Base-by-base conservation (phyloP, 768 basidiomycete species). In the Naematelia aurantialba region DNA sequence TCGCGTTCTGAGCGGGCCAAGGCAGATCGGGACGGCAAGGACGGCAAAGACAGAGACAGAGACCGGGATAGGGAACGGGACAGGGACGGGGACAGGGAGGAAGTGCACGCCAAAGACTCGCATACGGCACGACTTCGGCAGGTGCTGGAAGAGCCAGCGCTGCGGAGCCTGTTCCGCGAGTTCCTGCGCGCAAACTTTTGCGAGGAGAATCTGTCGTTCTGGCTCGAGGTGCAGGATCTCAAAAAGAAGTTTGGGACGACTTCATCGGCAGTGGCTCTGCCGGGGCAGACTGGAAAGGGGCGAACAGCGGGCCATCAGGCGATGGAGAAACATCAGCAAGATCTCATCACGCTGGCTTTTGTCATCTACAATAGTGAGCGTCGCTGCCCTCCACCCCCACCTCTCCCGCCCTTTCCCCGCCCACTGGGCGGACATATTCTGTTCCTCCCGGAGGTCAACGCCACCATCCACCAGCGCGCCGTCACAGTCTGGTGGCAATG, bases 171-270 rank as follows among this genome's bases (percentile, higher is more conserved):
- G 51, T 99, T 99, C 83, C 86, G 96, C 59, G 96, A 98, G 64
- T 94, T 92, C 81, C 79, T 99, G 55, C 84, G 90, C 29, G 82
- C 85, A 56, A 98, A 97, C 77, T 98, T 96, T 76, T 98, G 91
- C 79, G 96, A 99, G 74, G 96, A 99, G 81, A 99, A 99, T 75
- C 79, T 99, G 65, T 87, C 88, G 48, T 99, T 97, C 80, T 99
- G 91, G 89, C 76, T 98, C 56, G 96, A 99, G 72, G 93, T 97
- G 2, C 84, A 91, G 75, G 96, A 99, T 75, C 96, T 99, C 81
- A 93, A 91, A 79, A 85, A 87, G 70, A 88, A 92, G 75, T 99
- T 99, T 80, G 86, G 85, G 72, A 97, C 92, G 58, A 96, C 96
- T 0, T 94, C 91, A 3, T 91, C 86, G 67, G 93, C 92, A 12